These are phyloP conservation scores for Talaromyces sp. DNA, from an alignment of 2,329 filamentous ascomycete genomes.

Conservation along the genomic window DNA sequence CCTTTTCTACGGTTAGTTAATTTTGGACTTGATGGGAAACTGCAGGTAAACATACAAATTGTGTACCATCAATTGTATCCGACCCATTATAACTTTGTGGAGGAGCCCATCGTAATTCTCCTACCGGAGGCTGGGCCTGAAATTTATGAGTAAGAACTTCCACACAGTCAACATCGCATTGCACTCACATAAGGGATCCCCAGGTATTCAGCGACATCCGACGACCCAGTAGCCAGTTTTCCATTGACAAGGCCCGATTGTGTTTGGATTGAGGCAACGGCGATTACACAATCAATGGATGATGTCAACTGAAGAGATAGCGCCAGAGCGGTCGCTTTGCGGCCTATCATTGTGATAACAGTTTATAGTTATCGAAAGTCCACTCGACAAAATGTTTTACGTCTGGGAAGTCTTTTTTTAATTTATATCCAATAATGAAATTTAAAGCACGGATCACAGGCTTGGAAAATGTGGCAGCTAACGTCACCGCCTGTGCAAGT, in stretches of 20 bases:
- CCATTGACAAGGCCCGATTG: background rate
- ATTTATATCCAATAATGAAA: background rate
- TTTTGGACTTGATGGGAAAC: background rate
- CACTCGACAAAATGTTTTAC: background rate
- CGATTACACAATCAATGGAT: background rate
- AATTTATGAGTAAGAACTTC: background rate
- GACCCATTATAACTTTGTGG: background rate
- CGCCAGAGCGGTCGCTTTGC: background rate
- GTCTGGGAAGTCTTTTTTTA: background rate
- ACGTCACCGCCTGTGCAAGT: background rate
- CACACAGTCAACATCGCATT: background rate
- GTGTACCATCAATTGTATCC: background rate
- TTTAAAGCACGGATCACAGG: background rate
- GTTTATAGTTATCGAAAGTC: background rate
- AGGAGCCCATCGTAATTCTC: conserved; percentile 4
- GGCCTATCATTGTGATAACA: background rate
- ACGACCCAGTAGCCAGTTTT: background rate
- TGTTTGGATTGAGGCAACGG: background rate
- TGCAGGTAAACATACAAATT: conserved; percentile 5
- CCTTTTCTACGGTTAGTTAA: background rate
- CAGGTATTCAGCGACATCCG: background rate
- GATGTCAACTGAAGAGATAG: background rate
- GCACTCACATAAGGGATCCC: conserved; percentile 6
- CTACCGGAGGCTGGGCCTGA: conserved; percentile 4
- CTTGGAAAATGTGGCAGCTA: background rate